These are phyloP conservation scores for Eudorina sp. DNA, from an alignment of 139 green algal species.

Conservation along the genomic window DNA sequence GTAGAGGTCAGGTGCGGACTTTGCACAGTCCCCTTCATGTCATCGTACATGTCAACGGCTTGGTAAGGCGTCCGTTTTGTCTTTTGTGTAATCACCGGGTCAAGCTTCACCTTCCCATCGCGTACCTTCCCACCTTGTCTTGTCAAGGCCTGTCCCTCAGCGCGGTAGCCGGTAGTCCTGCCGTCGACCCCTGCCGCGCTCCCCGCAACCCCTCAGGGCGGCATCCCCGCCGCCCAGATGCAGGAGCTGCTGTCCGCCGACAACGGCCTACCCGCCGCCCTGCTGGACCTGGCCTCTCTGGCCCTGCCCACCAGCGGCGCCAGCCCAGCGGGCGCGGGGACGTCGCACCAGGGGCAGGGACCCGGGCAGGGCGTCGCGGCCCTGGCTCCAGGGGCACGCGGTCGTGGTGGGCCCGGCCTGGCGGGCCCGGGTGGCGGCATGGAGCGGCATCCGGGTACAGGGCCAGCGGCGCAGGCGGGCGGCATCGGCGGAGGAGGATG, in stretches of 20 bases:
- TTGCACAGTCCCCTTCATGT: no score
- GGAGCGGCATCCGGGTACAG: background rate
- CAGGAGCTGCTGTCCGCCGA: constrained; percentile 24
- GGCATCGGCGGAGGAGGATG: background rate
- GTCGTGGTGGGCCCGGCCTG: background rate
- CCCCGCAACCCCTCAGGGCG: background rate
- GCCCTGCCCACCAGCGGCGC: background rate
- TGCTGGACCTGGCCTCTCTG: constrained; percentile 53
- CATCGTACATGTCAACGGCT: no score
- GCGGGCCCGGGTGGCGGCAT: background rate
- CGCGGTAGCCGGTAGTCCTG: no score
- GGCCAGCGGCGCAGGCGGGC: background rate
- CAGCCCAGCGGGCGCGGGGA: background rate
- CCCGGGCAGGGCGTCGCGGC: background rate
- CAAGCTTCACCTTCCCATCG: no score
- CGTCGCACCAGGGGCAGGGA: background rate
- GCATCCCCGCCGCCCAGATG: background rate
- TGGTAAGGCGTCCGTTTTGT: no score
- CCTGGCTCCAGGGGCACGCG: background rate
- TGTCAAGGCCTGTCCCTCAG: no score
- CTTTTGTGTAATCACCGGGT: no score
- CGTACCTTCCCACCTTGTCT: no score
- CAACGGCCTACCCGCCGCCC: constrained; percentile 33
- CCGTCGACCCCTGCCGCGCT: no score
- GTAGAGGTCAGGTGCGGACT: no score